Evolutionary conservation across 1,284 basidiomycete species (phyloP).

Genomic region (Leucoagaricus sp.): DNA sequence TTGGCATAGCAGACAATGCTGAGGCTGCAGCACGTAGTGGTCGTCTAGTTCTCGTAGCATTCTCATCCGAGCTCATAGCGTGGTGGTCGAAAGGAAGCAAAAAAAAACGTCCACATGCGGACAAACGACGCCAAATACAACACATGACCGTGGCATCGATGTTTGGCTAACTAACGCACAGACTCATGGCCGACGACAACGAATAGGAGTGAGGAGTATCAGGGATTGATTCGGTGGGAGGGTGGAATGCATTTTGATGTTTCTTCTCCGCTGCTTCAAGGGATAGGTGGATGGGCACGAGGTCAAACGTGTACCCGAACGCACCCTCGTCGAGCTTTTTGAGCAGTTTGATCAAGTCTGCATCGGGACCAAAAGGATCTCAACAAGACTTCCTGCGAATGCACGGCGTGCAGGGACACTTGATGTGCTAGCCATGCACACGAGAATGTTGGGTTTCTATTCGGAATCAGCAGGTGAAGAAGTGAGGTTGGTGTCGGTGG

Average conservation of each 20-base stretch:
- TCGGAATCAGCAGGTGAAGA: conserved; percentile 22
- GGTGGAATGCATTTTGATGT: background rate
- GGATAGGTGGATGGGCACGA: conserved; percentile 52
- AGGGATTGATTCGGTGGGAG: background rate
- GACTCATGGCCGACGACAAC: too few species aligned
- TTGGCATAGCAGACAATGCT: too few species aligned
- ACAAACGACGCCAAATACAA: too few species aligned
- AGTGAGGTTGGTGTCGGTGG: background rate
- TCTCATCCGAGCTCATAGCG: too few species aligned
- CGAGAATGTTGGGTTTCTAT: conserved; percentile 42
- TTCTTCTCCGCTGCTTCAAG: conserved; percentile 25
- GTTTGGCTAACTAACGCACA: too few species aligned
- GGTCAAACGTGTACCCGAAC: conserved; percentile 67
- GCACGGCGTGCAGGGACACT: conserved; percentile 56
- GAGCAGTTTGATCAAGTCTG: conserved; percentile 50
- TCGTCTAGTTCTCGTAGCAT: too few species aligned
- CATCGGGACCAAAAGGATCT: conserved; percentile 57
- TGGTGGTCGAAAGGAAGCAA: too few species aligned
- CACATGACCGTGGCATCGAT: too few species aligned
- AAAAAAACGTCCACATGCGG: too few species aligned
- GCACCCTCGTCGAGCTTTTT: conserved; percentile 65
- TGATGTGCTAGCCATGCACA: conserved; percentile 67
- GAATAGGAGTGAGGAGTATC: background rate
- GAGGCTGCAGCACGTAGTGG: too few species aligned
- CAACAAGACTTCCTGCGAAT: conserved; percentile 61